Conservation (phyloP, 2,329 filamentous ascomycete genomes). For the Ophiosphaerella narmari region DNA sequence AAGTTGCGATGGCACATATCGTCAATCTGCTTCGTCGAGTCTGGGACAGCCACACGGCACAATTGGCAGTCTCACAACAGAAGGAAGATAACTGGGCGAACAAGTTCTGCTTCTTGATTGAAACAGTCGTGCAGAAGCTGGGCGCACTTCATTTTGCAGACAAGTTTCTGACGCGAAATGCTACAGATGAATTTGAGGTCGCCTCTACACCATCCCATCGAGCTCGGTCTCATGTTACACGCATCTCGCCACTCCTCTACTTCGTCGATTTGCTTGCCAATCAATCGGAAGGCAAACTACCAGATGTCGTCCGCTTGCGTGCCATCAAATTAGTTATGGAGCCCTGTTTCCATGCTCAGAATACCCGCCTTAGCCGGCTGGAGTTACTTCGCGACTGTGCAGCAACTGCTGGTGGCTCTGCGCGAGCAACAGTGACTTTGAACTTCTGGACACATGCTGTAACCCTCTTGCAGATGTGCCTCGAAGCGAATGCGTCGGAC, state of each 20-base stretch:
- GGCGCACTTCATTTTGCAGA: slow-evolving; percentile 57
- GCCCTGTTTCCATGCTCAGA: slow-evolving; percentile 59
- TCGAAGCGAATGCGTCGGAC: slow-evolving; percentile 28
- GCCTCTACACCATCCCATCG: slow-evolving; percentile 70
- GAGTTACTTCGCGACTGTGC: slow-evolving; percentile 47
- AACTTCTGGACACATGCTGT: slow-evolving; percentile 39
- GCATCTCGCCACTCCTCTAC: slow-evolving; percentile 67
- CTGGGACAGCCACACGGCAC: slow-evolving; percentile 63
- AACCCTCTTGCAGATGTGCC: slow-evolving; percentile 21
- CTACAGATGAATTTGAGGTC: slow-evolving; percentile 65
- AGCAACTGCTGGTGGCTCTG: slow-evolving; percentile 23
- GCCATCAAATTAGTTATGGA: slow-evolving; percentile 57
- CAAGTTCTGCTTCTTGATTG: slow-evolving; percentile 57
- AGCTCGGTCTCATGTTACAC: slow-evolving; percentile 50
- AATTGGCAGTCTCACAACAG: slow-evolving; percentile 37
- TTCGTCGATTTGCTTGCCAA: slow-evolving; percentile 66
- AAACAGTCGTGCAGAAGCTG: slow-evolving; percentile 56
- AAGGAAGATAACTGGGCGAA: slow-evolving; percentile 52
- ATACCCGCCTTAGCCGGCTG: slow-evolving; percentile 41
- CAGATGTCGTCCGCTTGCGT: slow-evolving; percentile 45
- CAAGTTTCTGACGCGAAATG: slow-evolving; percentile 57
- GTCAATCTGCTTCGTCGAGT: slow-evolving; percentile 70
- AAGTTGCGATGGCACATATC: slow-evolving; percentile 74
- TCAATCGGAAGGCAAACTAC: slow-evolving; percentile 41
- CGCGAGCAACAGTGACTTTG: slow-evolving; percentile 21